Base-by-base conservation (phyloP, 176 grass and related monocot species). In the Elaeis guineensis region DNA sequence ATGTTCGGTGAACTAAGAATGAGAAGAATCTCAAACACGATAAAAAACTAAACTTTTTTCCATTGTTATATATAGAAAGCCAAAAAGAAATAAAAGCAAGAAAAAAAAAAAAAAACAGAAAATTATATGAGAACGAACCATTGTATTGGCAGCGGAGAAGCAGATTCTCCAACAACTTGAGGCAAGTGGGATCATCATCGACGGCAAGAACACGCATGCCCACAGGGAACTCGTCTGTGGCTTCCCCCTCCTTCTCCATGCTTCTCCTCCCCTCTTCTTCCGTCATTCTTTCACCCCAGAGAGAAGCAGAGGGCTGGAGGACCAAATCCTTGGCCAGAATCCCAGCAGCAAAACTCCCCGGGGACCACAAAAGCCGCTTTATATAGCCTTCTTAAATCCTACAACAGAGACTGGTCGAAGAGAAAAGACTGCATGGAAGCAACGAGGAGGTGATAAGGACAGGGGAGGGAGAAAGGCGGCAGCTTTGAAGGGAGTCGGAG, bases 121-220 rank as follows among this genome's bases (percentile, higher is more conserved):
- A 44, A 44, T 44, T 44, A 44, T 12, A 44, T 44, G 5, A 17
- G n/a, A 6, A 51, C 55, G 20, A 50, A 61, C 55, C 55, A 51
- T 48, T 35, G 53, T 69, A 71, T 21, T 61, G 55, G 55, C 69
- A 71, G 8, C 69, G 39, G 44, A 60, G 12, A 9, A 71, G 70
- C 17, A 71, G 39, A 21, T 17, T 30, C 48, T 61, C 69, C 20
- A 71, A 18, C 56, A 71, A 18, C 57, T 52, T 71, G 57, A 71
- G 69, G 69, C 57, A 71, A 29, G 4, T 71, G 57, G 57, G 69
- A 51, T 71, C 69, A 49, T 71, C 57, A 24, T 71, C 69, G 21
- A 71, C 57, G 57, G 69, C 69, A 16, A 71, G 21, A 16, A 71
- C 23, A 7, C 69, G 69, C 56, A 71, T 29, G 44, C 69, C 57